Evolutionary conservation across 306 rosid genomes (phyloP).

Genomic region (Luffa acutangula): DNA sequence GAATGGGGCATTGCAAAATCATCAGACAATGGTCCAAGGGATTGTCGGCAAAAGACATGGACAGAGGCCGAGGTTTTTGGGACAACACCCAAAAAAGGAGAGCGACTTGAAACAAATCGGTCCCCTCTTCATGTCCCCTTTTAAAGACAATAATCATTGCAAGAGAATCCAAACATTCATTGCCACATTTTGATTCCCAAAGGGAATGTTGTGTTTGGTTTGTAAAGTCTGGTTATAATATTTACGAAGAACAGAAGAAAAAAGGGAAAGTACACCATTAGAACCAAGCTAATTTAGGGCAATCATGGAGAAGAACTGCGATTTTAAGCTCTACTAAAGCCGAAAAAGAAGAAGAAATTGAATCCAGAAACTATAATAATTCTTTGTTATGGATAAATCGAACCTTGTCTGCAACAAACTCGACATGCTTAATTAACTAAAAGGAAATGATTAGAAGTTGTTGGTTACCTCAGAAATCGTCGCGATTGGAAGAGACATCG

Average conservation of each 20-base stretch:
- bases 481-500: neutral
- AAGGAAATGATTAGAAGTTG: neutral
- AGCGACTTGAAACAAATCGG: slow-evolving; percentile 64
- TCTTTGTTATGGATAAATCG: neutral
- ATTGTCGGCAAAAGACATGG: slow-evolving; percentile 66
- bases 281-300: slow-evolving; percentile 3
- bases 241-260: neutral
- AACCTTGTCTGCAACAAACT: neutral
- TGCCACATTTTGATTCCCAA: slow-evolving; percentile 32
- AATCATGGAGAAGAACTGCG: neutral
- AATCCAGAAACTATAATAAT: neutral
- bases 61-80: slow-evolving; percentile 38
- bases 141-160: slow-evolving; percentile 40
- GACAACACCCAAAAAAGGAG: slow-evolving; percentile 58
- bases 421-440: neutral
- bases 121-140: slow-evolving; percentile 59
- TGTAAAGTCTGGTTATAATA: neutral
- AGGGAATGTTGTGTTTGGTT: slow-evolving; percentile 32
- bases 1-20: slow-evolving; percentile 7
- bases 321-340: neutral
- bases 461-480: neutral
- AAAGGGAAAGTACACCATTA: slow-evolving; percentile 10
- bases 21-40: slow-evolving; percentile 55
- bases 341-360: neutral
- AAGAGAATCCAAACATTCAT: slow-evolving; percentile 55